Base-by-base conservation (phyloP, 192 early-diverging fungal genomes). In the Dissophora globulifera region DNA sequence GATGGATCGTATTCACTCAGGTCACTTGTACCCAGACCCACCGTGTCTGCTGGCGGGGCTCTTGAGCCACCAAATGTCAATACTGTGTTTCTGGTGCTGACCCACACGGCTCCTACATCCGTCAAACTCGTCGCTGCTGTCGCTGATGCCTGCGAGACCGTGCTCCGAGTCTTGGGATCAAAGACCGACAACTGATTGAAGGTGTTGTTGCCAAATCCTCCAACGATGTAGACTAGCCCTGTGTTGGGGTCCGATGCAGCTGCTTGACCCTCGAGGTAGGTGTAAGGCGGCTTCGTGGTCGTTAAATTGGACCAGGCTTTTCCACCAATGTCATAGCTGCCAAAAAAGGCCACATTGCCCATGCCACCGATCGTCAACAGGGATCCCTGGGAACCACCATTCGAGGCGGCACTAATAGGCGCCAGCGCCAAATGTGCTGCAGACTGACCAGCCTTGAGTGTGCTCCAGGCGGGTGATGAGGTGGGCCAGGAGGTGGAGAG, bases 41-140 rank as follows among this genome's bases (percentile, higher is more conserved):
- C 47, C 1, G 58, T 32, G 0, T n/a, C 30, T 1, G 51, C 45
- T 1, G 56, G 62, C 19, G 62, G 62, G 22, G 58, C 64, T 51
- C 51, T 58, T n/a, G 72, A 53, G 10, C 72, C 72, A 9, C 72
- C 72, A 66, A 76, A 67, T 0, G 72, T 67, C 47, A 76, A 13
- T 11, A 76, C 54, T 1, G 72, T 40, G 20, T 67, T 76, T 26
- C 72, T n/a, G 4, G 33, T 3, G 11, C 22, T 55, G 0, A 29
- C 49, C 62, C 62, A 76, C n/a, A 67, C 72, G 3, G 72, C 72
- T 2, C 45, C 58, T 6, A 57, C 32, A 55, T 76, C 72, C 29
- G 41, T 67, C 57, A 76, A 20, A 62, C 72, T 76, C 1, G 43
- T 47, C 15, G 57, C 62, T 3, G 48, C 47, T 11, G 50, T 48